Conservation (phyloP, 108 stramenopile species). For the Pseudonitzschia multiseries region DNA sequence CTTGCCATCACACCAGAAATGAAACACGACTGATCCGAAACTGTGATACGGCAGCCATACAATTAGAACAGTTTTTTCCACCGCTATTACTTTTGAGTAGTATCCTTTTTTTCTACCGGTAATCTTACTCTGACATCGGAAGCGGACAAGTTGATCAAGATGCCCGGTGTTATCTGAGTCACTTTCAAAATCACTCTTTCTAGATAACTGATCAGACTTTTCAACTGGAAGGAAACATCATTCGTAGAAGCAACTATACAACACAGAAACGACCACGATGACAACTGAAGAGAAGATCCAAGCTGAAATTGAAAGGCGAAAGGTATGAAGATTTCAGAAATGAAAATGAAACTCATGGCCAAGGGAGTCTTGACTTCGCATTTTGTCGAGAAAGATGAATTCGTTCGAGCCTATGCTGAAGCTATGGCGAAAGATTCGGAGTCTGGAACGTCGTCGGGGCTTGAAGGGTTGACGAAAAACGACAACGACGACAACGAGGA, state of each 20-base stretch:
- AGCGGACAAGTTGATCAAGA: no score
- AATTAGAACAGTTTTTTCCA: not conserved
- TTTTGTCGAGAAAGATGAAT: conserved; percentile 77
- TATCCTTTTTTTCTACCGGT: no score
- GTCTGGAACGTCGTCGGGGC: not conserved
- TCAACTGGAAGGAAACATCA: no score
- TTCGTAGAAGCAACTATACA: no score
- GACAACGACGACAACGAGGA: conserved; percentile 37
- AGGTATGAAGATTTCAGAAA: conserved; percentile 61
- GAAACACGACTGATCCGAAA: not conserved
- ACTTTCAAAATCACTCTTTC: no score
- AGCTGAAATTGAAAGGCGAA: conserved; percentile 58
- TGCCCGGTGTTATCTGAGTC: no score
- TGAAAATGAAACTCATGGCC: conserved; percentile 66
- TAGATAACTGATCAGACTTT: no score
- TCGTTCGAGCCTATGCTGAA: conserved; percentile 71
- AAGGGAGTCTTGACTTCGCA: conserved; percentile 58
- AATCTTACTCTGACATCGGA: no score
- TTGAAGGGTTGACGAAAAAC: not conserved
- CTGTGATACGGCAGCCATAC: conserved; percentile 1
- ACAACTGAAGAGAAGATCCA: conserved; percentile 32
- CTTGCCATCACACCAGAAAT: not conserved
- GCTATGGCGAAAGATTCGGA: conserved; percentile 47
- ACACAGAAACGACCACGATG: not conserved
- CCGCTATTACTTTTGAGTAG: no score